These are phyloP conservation scores for Penicillium sp. DNA, from an alignment of 2,329 filamentous ascomycete genomes.

Conservation along the genomic window DNA sequence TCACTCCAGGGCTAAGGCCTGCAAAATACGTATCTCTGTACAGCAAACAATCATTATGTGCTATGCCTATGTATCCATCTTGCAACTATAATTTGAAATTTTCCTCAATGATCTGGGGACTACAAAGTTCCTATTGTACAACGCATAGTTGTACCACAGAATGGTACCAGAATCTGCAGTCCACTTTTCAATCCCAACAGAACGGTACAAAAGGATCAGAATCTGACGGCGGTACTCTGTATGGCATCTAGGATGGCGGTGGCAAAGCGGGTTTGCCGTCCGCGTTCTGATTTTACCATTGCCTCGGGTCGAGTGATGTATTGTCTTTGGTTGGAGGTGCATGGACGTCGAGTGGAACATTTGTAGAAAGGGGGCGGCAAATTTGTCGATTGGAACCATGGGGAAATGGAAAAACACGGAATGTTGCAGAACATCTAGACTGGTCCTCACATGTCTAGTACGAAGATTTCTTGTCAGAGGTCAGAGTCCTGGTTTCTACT, in stretches of 20 bases:
- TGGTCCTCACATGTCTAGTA: too few relatives aligned
- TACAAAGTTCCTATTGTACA: too few relatives aligned
- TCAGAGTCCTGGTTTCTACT: background rate
- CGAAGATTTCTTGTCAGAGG: too few relatives aligned
- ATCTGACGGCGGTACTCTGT: background rate
- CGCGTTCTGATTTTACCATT: slow-evolving; percentile 3
- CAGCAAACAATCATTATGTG: too few relatives aligned
- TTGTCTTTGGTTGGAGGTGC: background rate
- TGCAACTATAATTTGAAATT: too few relatives aligned
- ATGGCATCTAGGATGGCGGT: background rate
- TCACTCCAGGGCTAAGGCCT: too few relatives aligned
- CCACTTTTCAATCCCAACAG: background rate
- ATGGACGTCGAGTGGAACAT: background rate
- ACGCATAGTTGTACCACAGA: background rate
- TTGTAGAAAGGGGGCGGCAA: background rate
- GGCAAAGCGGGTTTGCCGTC: background rate
- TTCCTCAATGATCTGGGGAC: too few relatives aligned
- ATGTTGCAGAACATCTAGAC: background rate
- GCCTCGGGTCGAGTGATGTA: slow-evolving; percentile 1
- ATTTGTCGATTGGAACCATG: background rate
- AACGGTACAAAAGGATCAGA: background rate
- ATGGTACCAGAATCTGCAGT: background rate
- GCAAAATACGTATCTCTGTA: too few relatives aligned
- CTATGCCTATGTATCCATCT: too few relatives aligned
- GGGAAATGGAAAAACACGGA: background rate